Base-by-base conservation (phyloP, 1,284 basidiomycete species). In the Ceratobasidium sp. region DNA sequence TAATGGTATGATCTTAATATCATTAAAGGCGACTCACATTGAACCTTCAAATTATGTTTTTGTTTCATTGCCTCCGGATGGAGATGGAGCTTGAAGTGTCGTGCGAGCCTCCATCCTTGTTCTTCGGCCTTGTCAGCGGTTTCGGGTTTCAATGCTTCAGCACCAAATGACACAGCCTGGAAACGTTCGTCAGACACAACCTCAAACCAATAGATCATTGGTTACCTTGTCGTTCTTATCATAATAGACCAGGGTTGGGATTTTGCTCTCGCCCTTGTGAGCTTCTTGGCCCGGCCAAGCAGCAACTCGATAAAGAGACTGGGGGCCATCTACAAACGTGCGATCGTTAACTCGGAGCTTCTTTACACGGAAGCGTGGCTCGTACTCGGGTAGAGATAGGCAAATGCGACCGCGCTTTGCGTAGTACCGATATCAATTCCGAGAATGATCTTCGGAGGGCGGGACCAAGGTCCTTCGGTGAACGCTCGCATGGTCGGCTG, bases 361-460 rank as follows among this genome's bases (percentile, higher is more conserved):
- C 29, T 22, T 34, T 16, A 14, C 5, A 39, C n/a, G n/a, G 39
- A 34, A 63, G n/a, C n/a, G 24, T 34, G 46, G 41, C 16, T 48
- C 62, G 29, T 61, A 68, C 65, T 37, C 9, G 65, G 65, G 24
- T 68, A 56, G n/a, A 68, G 51, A 41, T 68, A 43, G 16, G 65
- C 65, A 19, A 68, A 68, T 13, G 65, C 46, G 34, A 68, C 65
- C 9, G 65, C 49, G 37, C 65, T 68, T 46, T 68, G 65, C 31
- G 65, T 68, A 5, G 74, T 72, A 4, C 74, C 74, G 72, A 75
- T 75, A 29, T 72, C 74, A 48, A 75, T 61, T 46, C 74, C 54
- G 16, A 75, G 13, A 29, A 75, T 62, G 14, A 75, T 69, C 43
- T 75, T 75, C 3, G 41, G 24, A 9, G 61, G 62, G 8, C 51